Conservation (phyloP, 2,329 filamentous ascomycete species). For the Cryphonectria naterciae region DNA sequence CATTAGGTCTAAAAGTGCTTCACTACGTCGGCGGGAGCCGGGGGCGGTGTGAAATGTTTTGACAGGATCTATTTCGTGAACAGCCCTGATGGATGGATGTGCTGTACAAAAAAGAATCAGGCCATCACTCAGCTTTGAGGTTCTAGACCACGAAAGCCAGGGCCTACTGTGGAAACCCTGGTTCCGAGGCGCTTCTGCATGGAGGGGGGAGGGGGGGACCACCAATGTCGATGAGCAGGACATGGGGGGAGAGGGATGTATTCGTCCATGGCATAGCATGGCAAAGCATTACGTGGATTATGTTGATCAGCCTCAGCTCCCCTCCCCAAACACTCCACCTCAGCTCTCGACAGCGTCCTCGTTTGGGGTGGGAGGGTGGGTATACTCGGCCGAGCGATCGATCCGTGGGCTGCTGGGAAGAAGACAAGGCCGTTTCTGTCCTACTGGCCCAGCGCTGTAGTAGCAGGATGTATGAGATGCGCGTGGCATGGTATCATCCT, state of each 20-base stretch:
- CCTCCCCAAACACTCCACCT: constrained; percentile 2
- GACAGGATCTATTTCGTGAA: constrained; percentile 17
- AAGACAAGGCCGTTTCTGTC: background rate
- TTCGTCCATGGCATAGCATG: background rate
- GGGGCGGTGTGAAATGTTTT: constrained; percentile 22
- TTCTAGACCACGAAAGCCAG: background rate
- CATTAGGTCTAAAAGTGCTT: constrained; percentile 14
- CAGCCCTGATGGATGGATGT: background rate
- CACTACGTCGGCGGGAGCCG: constrained; percentile 15
- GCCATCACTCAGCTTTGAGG: background rate
- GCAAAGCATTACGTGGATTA: background rate
- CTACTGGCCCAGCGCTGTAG: background rate
- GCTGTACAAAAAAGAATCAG: background rate
- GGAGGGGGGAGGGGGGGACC: too few species aligned
- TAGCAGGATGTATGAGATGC: background rate
- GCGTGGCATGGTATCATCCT: background rate
- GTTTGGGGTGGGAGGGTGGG: background rate
- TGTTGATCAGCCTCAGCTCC: background rate
- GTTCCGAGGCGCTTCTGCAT: background rate
- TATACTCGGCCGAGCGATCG: background rate
- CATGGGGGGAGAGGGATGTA: background rate
- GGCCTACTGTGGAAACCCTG: background rate
- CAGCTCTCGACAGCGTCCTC: constrained; percentile 4
- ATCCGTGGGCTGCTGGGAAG: background rate
- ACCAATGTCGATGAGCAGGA: background rate